These are phyloP conservation scores for Aspergillus candidus DNA, from an alignment of 2,329 filamentous ascomycete species.

Conservation along the genomic window DNA sequence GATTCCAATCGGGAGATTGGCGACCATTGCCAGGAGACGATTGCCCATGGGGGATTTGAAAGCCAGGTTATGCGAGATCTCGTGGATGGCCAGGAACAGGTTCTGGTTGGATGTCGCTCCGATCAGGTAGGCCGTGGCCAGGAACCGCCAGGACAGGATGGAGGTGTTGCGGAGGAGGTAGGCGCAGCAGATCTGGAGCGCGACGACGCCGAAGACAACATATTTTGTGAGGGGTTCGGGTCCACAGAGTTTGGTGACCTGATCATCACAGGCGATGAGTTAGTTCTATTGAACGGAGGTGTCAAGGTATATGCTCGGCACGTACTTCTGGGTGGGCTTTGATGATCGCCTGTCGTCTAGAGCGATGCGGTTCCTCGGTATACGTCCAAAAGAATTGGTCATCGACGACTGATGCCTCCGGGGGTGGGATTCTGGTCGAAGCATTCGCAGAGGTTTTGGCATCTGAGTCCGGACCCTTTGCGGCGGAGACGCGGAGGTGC, in stretches of 20 bases:
- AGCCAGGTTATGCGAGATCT: slow-evolving; percentile 96
- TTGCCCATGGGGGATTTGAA: slow-evolving; percentile 78
- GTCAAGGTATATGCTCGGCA: background rate
- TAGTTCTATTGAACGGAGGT: slow-evolving; percentile 7
- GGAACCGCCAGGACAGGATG: slow-evolving; percentile 77
- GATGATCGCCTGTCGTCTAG: slow-evolving; percentile 86
- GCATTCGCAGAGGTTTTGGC: slow-evolving; percentile 12
- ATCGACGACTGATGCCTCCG: slow-evolving; percentile 30
- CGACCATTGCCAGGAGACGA: slow-evolving; percentile 80
- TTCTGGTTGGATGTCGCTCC: slow-evolving; percentile 98
- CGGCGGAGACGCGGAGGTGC: slow-evolving; percentile 30
- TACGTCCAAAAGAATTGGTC: slow-evolving; percentile 96
- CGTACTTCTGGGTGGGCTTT: slow-evolving; percentile 91
- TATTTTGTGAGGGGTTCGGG: slow-evolving; percentile 95
- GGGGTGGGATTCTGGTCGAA: slow-evolving; percentile 24
- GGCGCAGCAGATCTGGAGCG: slow-evolving; percentile 71
- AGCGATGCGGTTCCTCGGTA: slow-evolving; percentile 93
- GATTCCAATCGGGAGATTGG: slow-evolving; percentile 90
- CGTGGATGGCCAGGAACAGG: slow-evolving; percentile 95
- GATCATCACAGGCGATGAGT: slow-evolving; percentile 11
- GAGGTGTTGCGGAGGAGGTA: slow-evolving; percentile 69
- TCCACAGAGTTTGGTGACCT: slow-evolving; percentile 96
- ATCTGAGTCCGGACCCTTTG: slow-evolving; percentile 19
- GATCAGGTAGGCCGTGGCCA: slow-evolving; percentile 80
- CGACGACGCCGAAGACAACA: slow-evolving; percentile 75